Conservation (phyloP, 148 eudicot species). For the Fagopyrum homotropicum region DNA sequence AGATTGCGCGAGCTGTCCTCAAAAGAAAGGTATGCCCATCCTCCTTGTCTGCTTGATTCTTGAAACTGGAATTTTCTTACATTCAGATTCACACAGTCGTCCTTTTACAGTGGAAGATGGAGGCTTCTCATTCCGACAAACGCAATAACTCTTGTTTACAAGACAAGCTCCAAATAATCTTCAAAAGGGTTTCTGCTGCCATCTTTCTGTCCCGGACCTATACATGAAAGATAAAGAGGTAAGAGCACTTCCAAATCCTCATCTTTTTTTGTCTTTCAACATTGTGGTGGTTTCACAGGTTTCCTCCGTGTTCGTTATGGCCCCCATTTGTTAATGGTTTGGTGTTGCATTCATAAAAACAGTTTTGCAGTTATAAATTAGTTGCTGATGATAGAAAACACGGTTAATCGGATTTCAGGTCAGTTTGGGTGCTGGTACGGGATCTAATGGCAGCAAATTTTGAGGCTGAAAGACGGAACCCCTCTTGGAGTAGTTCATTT, state of each 20-base stretch:
- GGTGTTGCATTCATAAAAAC: too few species aligned
- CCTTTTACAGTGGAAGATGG: neutral
- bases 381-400: too few species aligned
- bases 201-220: neutral
- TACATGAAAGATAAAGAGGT: neutral
- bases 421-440: neutral
- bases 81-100: neutral
- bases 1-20: neutral
- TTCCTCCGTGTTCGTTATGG: too few species aligned
- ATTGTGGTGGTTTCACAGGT: too few species aligned
- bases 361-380: too few species aligned
- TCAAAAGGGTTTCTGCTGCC: slow-evolving; percentile 3
- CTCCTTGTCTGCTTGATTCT: neutral
- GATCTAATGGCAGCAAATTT: neutral
- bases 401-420: neutral
- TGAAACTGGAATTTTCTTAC: neutral
- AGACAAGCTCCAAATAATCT: slow-evolving; percentile 1
- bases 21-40: neutral
- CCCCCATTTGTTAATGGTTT: too few species aligned
- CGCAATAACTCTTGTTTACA: slow-evolving; percentile 5
- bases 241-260: neutral
- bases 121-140: neutral
- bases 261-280: too few species aligned
- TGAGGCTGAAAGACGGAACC: neutral
- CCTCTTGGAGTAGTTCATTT: neutral